Evolutionary conservation across 176 grass and related monocot genomes (phyloP).

Genomic region (Musa beccarii): DNA sequence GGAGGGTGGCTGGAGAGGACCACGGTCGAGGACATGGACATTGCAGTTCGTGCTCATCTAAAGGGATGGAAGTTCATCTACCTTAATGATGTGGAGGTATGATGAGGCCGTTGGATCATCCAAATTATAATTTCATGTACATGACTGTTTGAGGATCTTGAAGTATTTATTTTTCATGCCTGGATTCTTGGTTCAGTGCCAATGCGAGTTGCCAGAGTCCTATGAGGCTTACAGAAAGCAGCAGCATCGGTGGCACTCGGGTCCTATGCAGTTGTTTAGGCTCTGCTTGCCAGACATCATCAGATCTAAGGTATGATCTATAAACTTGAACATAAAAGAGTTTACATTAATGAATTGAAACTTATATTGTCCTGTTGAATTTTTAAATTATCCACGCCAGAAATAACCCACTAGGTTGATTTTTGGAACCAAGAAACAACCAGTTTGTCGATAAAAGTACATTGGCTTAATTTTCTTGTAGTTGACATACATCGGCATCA

Average conservation of each 20-base stretch:
- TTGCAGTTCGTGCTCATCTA: constrained; percentile 84
- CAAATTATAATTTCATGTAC: neutral
- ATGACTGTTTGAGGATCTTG: neutral
- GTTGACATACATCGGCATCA: neutral
- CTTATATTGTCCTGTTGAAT: neutral
- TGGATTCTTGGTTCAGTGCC: constrained; percentile 45
- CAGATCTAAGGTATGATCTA: constrained; percentile 53
- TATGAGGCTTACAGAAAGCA: constrained; percentile 99
- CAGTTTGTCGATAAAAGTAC: neutral
- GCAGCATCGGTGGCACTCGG: constrained; percentile 96
- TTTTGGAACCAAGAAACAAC: neutral
- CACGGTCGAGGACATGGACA: constrained; percentile 98
- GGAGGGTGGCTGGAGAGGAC: constrained; percentile 98
- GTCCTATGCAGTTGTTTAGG: constrained; percentile 97
- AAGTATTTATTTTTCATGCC: constrained; percentile 2
- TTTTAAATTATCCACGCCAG: neutral
- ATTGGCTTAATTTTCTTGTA: neutral
- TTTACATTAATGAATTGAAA: constrained; percentile 9
- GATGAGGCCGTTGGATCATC: neutral
- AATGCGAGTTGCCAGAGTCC: constrained; percentile 94
- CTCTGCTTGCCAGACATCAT: constrained; percentile 90
- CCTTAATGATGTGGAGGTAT: constrained; percentile 92
- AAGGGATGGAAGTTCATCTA: constrained; percentile 93
- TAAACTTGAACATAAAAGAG: neutral
- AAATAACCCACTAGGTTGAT: neutral